These are phyloP conservation scores for Leccinum griseonigrum DNA, from an alignment of 1,284 basidiomycete species.

Conservation along the genomic window DNA sequence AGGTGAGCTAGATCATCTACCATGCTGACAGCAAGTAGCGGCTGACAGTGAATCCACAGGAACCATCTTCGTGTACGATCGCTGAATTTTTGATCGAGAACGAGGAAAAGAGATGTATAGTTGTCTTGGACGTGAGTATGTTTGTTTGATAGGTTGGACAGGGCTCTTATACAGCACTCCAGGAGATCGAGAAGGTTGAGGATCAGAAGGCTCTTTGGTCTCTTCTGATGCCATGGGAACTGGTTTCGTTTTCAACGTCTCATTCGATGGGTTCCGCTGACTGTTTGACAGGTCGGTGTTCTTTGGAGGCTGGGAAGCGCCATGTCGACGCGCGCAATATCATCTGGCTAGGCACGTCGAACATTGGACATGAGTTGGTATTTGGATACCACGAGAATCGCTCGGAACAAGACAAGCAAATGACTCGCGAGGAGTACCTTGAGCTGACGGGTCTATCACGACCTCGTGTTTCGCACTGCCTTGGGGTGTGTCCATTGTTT, in stretches of 20 bases:
- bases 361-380: conserved; percentile 71
- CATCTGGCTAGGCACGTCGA: conserved; percentile 80
- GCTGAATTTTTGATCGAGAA: conserved; percentile 74
- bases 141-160: neutral
- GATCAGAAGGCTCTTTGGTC: conserved; percentile 73
- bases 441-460: conserved; percentile 64
- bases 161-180: conserved; percentile 13
- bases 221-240: conserved; percentile 79
- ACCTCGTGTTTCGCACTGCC: conserved; percentile 62
- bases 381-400: conserved; percentile 61
- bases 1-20: conserved; percentile 41
- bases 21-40: neutral
- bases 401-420: conserved; percentile 45
- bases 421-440: conserved; percentile 70
- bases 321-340: conserved; percentile 76
- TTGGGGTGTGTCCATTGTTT: conserved; percentile 47
- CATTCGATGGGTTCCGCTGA: conserved; percentile 10
- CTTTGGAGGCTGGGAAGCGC: conserved; percentile 64
- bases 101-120: conserved; percentile 77
- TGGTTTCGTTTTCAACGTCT: conserved; percentile 43
- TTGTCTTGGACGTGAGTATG: conserved; percentile 72
- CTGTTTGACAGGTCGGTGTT: conserved; percentile 53
- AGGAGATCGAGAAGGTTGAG: conserved; percentile 82
- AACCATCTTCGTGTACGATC: conserved; percentile 61
- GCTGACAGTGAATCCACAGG: conserved; percentile 37